A percentile compares a stretch with the other conserved stretches of the same genome.
phyloP scores from a whole-genome alignment of 805 yeast species.

The Nakazawaea wickerhamii region DNA sequence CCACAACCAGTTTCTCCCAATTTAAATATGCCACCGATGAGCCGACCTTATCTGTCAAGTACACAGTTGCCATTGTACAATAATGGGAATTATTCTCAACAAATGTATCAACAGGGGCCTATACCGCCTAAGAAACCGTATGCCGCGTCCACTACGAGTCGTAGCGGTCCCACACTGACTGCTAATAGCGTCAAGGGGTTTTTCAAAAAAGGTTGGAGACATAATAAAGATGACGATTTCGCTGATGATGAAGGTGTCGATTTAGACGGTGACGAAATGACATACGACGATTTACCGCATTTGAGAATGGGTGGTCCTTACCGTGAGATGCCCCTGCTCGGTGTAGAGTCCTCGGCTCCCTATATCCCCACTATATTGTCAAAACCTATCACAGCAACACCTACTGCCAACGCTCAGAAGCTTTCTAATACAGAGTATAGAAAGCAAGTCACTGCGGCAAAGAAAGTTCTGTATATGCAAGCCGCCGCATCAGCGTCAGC shows the following conservation, averaged over 20 bases:
- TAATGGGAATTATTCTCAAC: constrained; percentile 11
- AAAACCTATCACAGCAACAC: constrained; percentile 20
- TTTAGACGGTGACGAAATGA: constrained; percentile 37
- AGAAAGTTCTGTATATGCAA: constrained; percentile 45
- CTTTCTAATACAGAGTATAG: constrained; percentile 58
- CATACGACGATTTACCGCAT: constrained; percentile 61
- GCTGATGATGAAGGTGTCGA: constrained; percentile 25
- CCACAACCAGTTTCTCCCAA: too few species aligned
- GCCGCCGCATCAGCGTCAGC: constrained; percentile 15
- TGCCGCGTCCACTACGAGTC: constrained; percentile 16
- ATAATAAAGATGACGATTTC: constrained; percentile 23
- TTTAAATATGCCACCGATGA: not conserved
- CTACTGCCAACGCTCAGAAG: constrained; percentile 18
- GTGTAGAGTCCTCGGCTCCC: constrained; percentile 55
- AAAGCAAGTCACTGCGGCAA: constrained; percentile 62
- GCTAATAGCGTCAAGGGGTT: constrained; percentile 33
- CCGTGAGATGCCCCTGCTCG: constrained; percentile 34
- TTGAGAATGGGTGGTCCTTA: constrained; percentile 64
- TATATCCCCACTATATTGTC: constrained; percentile 65
- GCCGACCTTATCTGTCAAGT: constrained; percentile 5
- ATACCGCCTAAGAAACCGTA: constrained; percentile 7
- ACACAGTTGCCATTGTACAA: constrained; percentile 16
- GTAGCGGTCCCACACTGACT: constrained; percentile 23
- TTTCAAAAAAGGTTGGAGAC: constrained; percentile 33
- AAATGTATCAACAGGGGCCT: constrained; percentile 9